Base-by-base conservation (phyloP, 805 yeast genomes). In the Ogataea nakhonphanomensis region DNA sequence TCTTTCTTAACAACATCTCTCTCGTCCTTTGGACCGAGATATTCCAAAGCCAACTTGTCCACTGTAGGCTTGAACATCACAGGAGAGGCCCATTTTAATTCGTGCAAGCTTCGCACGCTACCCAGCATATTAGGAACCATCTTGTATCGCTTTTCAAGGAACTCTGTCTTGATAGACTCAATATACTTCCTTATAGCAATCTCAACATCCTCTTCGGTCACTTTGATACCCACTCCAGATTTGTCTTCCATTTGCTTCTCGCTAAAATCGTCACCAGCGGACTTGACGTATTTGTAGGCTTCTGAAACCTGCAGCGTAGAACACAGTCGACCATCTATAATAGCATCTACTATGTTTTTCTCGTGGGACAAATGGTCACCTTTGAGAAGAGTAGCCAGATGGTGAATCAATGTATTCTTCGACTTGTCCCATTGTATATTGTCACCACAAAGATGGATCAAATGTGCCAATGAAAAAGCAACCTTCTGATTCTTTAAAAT, bases 11-110 rank as follows among this genome's bases (percentile, higher is more conserved):
- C 71, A 15, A 80, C 70, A 62, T 93, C 99, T 49, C 98, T 79
- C 59, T 90, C 98, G 60, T 93, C 99, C 64, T 91, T 91, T 39
- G 98, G 98, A 27, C 99, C 99, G 43, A 90, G 67, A 10, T 82
- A 64, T 30, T 67, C 77, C 45, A 84, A 62, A n/a, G 89, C 67
- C 55, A 84, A 78, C 30, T 73, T 79, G 60, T 93, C 99, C 51
- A 93, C 83, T 17, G 78, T 73, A 10, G 95, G 95, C 66, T 93
- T 93, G 69, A 93, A 86, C 40, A 77, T 69, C 37, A 81, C 76
- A 26, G 97, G 95, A 34, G 84, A 75, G 7, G 98, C 98, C 96
- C 96, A 93, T 66, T 86, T 88, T 63, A 93, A 73, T 13, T 69
- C 77, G 4, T 88, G 81, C 32, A 88, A 57, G 49, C 71, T 75